These are phyloP conservation scores for Setaria italica DNA, from an alignment of 202 grass and related monocot species.

Conservation along the genomic window DNA sequence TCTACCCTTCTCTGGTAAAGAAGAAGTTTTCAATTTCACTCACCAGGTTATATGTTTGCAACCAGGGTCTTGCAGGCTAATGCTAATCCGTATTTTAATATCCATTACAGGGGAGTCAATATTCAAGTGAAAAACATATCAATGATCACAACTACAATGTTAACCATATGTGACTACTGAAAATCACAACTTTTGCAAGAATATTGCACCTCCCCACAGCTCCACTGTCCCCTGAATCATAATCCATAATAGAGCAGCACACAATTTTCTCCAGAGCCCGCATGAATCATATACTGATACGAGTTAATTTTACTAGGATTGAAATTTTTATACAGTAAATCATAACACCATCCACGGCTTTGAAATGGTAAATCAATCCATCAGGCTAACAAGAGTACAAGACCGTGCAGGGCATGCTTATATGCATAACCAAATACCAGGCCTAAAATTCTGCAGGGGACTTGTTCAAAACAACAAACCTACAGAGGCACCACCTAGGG, in stretches of 20 bases:
- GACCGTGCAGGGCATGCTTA: not conserved
- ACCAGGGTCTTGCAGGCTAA: not conserved
- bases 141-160: not conserved
- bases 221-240: not conserved
- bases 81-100: not conserved
- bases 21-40: not conserved
- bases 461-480: not conserved
- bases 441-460: not conserved
- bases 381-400: not conserved
- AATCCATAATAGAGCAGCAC: not conserved
- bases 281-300: not conserved
- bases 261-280: not conserved
- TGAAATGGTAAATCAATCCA: not conserved
- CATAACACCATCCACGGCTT: not conserved
- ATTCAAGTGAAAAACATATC: not conserved
- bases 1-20: not conserved
- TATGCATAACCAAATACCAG: not conserved
- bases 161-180: not conserved
- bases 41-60: not conserved
- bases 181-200: not conserved
- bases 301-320: not conserved
- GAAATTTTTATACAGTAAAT: not conserved
- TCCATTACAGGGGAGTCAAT: not conserved
- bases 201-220: not conserved
- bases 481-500: not conserved